Evolutionary conservation across 345 rosid genomes (phyloP), one percentile per base, ranked within the genome.

Genomic region (Cardiospermum halicacabum): DNA sequence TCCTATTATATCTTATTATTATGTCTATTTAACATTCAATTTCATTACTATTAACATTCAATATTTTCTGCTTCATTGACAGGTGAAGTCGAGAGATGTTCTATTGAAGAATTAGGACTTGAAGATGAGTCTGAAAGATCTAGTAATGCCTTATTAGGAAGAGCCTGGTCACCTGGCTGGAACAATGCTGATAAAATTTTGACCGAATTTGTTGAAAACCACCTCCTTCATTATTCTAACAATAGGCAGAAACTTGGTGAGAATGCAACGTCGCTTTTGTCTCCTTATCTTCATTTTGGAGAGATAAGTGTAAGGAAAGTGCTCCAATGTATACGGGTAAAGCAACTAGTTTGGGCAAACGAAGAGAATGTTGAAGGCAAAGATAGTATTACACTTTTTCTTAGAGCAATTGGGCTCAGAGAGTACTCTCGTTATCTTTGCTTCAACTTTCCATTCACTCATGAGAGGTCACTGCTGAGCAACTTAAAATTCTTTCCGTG

Each of bases 81-180:
- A 83, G 96, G 88, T 48, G 69, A 48, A 0, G 60, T 89, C 49
- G 78, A 77, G 58, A 82, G 75, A 39, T 83, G 86, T 75, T 83
- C 86, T 1, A 49, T 88, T 9, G 98, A 90, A 65, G 86, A 81
- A 56, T 74, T 93, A 53, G 94, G 84, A 30, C 86, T 93, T 11
- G 98, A 93, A 78, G 62, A 89, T 47, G 96, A 89, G 67, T 72
- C 89, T 0, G 98, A 90, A 37, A 93, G 86, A 63, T 71, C 96
- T 19, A 89, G 96, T 77, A 93, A 90, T 57, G 94, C 90, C 10
- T 77, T 93, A 69, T 65, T 93, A 71, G 89, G 94, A 58, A 85
- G 94, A 75, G 96, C 78, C 42, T 93, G 98, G 98, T 84, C 90
- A 9, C 97, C 98, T 1, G 98, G 98, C 18, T 90, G 98, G 97